These are phyloP conservation scores for Kregervanrija pseudodelftensis DNA, from an alignment of 805 yeast genomes.

Conservation along the genomic window DNA sequence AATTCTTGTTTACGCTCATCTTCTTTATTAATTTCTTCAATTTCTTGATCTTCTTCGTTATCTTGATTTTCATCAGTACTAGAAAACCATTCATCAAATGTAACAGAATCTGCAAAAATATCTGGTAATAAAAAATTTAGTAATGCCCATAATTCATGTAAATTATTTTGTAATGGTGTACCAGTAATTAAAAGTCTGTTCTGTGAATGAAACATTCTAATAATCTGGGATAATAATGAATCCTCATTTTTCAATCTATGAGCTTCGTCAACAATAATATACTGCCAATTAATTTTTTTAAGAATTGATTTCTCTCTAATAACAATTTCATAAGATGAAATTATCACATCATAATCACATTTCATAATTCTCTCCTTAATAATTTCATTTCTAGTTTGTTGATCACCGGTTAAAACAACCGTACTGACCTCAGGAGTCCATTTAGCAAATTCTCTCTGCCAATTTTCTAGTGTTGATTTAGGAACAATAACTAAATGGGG, in stretches of 20 bases:
- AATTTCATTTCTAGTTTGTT: conserved; percentile 53
- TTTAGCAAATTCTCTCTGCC: conserved; percentile 68
- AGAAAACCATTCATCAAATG: conserved; percentile 71
- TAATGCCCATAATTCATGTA: conserved; percentile 78
- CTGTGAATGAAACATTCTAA: conserved; percentile 62
- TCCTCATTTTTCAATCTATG: conserved; percentile 79
- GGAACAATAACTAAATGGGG: conserved; percentile 77
- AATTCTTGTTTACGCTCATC: conserved; percentile 27
- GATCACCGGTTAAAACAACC: conserved; percentile 67
- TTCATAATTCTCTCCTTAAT: conserved; percentile 42
- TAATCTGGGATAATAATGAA: conserved; percentile 63
- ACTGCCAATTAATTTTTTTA: conserved; percentile 66
- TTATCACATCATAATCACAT: conserved; percentile 66
- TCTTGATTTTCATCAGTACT: conserved; percentile 32
- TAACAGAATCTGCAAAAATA: conserved; percentile 64
- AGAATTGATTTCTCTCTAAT: conserved; percentile 65
- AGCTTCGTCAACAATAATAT: conserved; percentile 75
- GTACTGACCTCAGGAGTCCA: conserved; percentile 80
- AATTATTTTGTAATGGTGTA: conserved; percentile 73
- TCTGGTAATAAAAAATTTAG: conserved; percentile 73
- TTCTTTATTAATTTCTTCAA: conserved; percentile 28
- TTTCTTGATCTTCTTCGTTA: neutral
- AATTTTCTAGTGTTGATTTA: conserved; percentile 72
- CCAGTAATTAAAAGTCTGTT: conserved; percentile 73
- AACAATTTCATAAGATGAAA: conserved; percentile 71